Evolutionary conservation across 2,329 filamentous ascomycete species (phyloP).

Genomic region (Fusarium newnesense): DNA sequence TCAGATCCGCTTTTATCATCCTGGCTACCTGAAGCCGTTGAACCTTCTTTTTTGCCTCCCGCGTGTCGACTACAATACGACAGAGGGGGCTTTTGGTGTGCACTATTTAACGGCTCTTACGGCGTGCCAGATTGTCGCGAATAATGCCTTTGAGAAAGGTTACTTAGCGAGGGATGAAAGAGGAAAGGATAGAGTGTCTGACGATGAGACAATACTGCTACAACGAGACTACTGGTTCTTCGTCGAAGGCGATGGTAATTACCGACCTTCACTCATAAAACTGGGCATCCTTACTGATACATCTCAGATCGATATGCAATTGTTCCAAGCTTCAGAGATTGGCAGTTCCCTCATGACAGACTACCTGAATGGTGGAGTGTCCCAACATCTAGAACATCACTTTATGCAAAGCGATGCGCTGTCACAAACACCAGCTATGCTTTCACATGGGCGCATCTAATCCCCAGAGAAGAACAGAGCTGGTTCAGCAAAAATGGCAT

Average conservation of each 20-base stretch:
- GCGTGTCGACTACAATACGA: constrained; percentile 22
- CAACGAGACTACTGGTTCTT: constrained; percentile 37
- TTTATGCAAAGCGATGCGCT: constrained; percentile 19
- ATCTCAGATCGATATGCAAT: constrained; percentile 24
- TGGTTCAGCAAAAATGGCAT: constrained; percentile 38
- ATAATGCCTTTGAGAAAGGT: constrained; percentile 27
- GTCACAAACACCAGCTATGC: constrained; percentile 36
- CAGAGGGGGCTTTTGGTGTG: constrained; percentile 9
- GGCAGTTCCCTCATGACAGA: constrained; percentile 35
- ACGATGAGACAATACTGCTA: constrained; percentile 8
- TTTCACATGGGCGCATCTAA: constrained; percentile 31
- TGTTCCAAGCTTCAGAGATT: constrained; percentile 31
- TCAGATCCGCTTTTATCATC: constrained; percentile 36
- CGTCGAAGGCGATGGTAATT: constrained; percentile 24
- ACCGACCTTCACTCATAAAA: fast-evolving
- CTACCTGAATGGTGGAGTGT: constrained; percentile 25
- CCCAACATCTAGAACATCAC: neutral
- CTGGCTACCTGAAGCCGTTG: constrained; percentile 29
- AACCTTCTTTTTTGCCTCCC: constrained; percentile 34
- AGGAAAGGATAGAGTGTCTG: constrained; percentile 13
- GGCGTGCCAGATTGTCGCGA: constrained; percentile 29
- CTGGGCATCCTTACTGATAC: neutral
- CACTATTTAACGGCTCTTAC: constrained; percentile 30
- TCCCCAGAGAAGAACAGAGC: constrained; percentile 26
- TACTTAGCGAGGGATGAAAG: constrained; percentile 9